Base-by-base conservation (phyloP, 1,284 basidiomycete genomes). In the Porogramme epimiltina region DNA sequence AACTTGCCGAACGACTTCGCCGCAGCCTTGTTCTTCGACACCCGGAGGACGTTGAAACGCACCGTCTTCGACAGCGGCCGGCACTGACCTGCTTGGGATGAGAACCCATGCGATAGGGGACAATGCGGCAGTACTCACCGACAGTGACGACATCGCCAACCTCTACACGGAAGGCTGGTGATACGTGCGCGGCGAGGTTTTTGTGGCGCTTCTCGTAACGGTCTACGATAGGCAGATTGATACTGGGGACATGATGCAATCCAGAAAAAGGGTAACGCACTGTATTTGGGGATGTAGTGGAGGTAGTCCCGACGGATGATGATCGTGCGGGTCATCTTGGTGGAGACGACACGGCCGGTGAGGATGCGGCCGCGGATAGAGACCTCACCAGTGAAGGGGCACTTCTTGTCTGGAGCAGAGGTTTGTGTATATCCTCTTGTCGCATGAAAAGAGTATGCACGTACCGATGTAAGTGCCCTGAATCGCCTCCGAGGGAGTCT, bases 281-380 rank as follows among this genome's bases (percentile, higher is more conserved):
- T 93, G 87, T 99, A 99, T 84, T 99, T 99, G 66, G 95, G 93
- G 70, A 99, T 87, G 78, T 93, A 99, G 81, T 98, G 97, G 50
- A 96, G 87, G 76, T 98, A 99, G 74, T 99, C 97, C 70, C 97
- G 84, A 62, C 97, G 95, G 79, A 99, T 95, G 78, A 99, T 87
- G 73, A 98, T 84, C 58, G 97, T 99, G 70, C 97, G 93, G 74
- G 90, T 97, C 97, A 99, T 99, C 85, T 99, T 99, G 46, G 95
- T 98, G 62, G 96, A 98, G 54, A 99, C 81, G 62, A 99, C 95
- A 73, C 91, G 91, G 74, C 97, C 97, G 55, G 94, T 96, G 63
- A 99, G 79, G 78, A 99, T 98, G 71, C 97, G 96, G 59, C 97
- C 97, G 74, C 97, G 96, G 75, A 99, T 99, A 53, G 97, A 98